Conservation (phyloP, 441 rosid genomes). For the Gossypium gossypioides region DNA sequence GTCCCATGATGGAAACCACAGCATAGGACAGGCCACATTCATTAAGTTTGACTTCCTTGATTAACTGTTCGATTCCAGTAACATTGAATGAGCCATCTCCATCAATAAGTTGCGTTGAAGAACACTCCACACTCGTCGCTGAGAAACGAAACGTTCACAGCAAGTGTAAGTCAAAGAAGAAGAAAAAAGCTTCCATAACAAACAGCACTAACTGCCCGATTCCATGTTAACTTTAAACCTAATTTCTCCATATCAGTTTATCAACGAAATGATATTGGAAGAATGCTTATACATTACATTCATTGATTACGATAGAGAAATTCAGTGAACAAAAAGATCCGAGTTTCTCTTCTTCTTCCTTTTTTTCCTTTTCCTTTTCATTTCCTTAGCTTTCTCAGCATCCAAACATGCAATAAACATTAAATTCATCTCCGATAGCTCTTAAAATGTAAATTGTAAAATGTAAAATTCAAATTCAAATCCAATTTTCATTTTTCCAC, state of each 20-base stretch:
- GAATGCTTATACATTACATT: background rate
- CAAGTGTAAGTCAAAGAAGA: constrained; percentile 7
- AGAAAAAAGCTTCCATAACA: background rate
- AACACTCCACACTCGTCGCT: constrained; percentile 36
- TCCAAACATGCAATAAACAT: constrained; percentile 14
- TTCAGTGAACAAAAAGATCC: background rate
- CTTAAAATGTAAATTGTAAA: background rate
- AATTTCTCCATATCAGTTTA: background rate
- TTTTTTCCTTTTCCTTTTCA: background rate
- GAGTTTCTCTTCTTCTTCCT: background rate
- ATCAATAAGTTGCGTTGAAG: constrained; percentile 87
- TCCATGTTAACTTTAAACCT: background rate
- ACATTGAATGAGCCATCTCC: constrained; percentile 79
- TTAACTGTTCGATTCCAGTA: constrained; percentile 60
- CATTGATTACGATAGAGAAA: background rate
- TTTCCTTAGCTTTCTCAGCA: constrained; percentile 11
- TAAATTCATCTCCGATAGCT: background rate
- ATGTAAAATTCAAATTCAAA: background rate
- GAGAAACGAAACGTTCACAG: constrained; percentile 12
- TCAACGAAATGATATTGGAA: background rate
- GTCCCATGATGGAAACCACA: constrained; percentile 97
- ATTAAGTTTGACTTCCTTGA: constrained; percentile 58
- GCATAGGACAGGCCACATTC: constrained; percentile 96
- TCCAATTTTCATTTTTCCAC: background rate
- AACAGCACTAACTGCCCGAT: background rate